Evolutionary conservation across 805 yeast genomes (phyloP).

Genomic region (Suhomyces canberraensis): DNA sequence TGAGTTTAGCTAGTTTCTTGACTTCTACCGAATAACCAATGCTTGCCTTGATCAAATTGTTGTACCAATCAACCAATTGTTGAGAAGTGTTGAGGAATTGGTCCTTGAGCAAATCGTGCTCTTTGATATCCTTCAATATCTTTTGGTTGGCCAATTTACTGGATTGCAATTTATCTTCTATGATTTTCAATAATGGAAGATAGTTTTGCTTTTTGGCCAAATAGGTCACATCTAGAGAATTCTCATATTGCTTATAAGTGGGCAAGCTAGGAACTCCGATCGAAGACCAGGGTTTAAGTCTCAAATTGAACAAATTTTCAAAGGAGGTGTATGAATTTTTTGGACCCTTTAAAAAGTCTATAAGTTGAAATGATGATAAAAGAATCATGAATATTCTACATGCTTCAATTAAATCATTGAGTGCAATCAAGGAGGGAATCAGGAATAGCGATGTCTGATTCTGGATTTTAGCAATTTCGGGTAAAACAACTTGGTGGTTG

Average conservation of each 20-base stretch:
- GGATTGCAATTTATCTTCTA: conserved; percentile 8
- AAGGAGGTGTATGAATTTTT: conserved; percentile 17
- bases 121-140: conserved; percentile 3
- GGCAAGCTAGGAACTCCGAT: conserved; percentile 77
- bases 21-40: conserved; percentile 15
- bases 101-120: conserved; percentile 1
- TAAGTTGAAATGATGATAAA: conserved; percentile 16
- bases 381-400: conserved; percentile 15
- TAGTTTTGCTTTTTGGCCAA: conserved; percentile 5
- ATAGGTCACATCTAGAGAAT: conserved; percentile 12
- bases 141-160: conserved; percentile 2
- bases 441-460: conserved; percentile 22
- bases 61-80: conserved; percentile 15
- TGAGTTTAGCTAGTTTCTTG: conserved; percentile 8
- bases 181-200: conserved; percentile 7
- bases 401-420: conserved; percentile 19
- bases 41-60: conserved; percentile 15
- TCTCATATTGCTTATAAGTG: conserved; percentile 36
- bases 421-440: conserved; percentile 15
- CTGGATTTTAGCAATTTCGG: conserved; percentile 26
- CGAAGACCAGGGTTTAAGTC: conserved; percentile 76
- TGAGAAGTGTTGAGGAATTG: conserved; percentile 7
- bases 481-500: conserved; percentile 31
- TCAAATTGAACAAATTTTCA: conserved; percentile 36
- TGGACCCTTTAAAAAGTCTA: conserved; percentile 26